Conservation (phyloP, 176 grass and related monocot genomes). For the Musa troglodytarum region DNA sequence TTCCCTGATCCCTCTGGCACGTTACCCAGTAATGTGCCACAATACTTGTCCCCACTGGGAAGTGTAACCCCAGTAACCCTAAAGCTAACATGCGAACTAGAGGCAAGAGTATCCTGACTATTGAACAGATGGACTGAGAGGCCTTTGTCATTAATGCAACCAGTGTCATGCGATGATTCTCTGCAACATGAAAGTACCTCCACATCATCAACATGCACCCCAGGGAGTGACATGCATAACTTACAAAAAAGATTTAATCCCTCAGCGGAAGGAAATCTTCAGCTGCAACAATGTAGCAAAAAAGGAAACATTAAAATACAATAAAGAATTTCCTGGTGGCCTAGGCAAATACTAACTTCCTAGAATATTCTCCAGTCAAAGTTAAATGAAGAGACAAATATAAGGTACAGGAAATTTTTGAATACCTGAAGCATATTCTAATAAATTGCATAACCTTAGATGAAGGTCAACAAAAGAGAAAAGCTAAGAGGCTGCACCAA, state of each 20-base stretch:
- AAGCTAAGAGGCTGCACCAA: too few relatives aligned
- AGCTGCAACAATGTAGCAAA: neutral
- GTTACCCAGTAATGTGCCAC: constrained; percentile 55
- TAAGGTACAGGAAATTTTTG: neutral
- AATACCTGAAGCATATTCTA: too few relatives aligned
- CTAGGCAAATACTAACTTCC: neutral
- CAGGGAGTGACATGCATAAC: constrained; percentile 69
- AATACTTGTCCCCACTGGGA: constrained; percentile 58
- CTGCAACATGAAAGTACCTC: constrained; percentile 35
- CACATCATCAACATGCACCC: constrained; percentile 41
- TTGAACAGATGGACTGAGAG: constrained; percentile 26
- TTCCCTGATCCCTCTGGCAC: constrained; percentile 67
- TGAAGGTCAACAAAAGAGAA: too few relatives aligned
- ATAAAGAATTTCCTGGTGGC: neutral
- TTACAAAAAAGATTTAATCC: neutral
- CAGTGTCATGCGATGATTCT: constrained; percentile 34
- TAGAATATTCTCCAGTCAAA: neutral
- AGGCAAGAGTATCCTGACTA: constrained; percentile 38
- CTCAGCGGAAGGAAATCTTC: neutral
- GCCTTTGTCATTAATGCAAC: constrained; percentile 44
- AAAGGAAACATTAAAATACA: neutral
- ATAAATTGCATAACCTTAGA: too few relatives aligned
- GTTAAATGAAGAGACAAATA: neutral
- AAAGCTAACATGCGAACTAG: constrained; percentile 32
- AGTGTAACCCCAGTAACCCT: constrained; percentile 52